Evolutionary conservation across 2,329 filamentous ascomycete species (phyloP), one percentile per base, ranked within the genome.

Genomic region (Pyrenochaeta sp.): DNA sequence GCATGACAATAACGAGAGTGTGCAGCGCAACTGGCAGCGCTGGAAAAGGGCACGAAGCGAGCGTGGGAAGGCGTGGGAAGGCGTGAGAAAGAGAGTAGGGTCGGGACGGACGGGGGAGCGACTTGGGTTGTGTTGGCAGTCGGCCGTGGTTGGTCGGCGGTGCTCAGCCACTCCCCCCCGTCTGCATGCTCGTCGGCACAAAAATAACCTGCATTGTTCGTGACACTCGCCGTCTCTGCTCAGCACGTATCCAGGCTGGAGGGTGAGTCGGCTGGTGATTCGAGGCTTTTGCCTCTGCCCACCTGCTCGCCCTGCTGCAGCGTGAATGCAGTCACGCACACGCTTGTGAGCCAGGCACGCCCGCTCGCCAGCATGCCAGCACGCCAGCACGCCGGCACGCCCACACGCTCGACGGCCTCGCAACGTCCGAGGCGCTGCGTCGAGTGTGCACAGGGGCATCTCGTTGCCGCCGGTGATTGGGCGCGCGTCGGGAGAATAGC

Each of bases 151-250:
- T 45, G 39, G 49, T 46, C 37, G 42, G 35, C 29, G 31, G n/a
- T 27, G 61, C 61, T 64, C 51, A 64, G 61, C 61, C 61, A 63
- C 60, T 45, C 43, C 45, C 43, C 37, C 50, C 43, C 49, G 41
- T 57, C 58, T 63, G 58, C 58, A 62, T 63, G 56, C 45, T 48
- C 45, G 44, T 49, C 48, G 49, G 59, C 61, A 62, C 63, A 63
- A 64, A 67, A 68, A 68, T 68, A 68, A 63, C 64, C 56, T 58
- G 50, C 45, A 47, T 51, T 63, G 50, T 44, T 60, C 57, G 63
- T 66, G 62, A 66, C 63, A 66, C 65, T 64, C 46, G 57, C 48
- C 43, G 53, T 51, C 51, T 54, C 54, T 58, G 53, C 51, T 54
- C 54, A 56, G 45, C 58, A 51, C 49, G 35, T 51, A 30, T 45